Conservation (phyloP, 352 stramenopile genomes). For the Phytophthora capsici region DNA sequence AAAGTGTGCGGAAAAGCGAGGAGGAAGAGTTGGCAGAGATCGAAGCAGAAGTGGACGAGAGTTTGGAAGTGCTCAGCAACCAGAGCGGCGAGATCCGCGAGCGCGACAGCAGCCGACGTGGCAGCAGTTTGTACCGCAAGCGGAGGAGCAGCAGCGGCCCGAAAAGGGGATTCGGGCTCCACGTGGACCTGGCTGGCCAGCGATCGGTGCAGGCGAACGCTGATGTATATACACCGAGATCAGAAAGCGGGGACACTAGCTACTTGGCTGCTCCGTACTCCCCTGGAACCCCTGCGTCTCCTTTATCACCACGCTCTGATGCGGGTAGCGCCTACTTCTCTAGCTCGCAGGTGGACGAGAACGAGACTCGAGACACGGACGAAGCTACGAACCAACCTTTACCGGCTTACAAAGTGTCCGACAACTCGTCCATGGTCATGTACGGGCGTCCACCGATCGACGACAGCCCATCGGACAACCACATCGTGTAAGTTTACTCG, state of each 20-base stretch:
- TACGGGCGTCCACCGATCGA: conserved; percentile 51
- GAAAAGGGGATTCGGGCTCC: conserved; percentile 61
- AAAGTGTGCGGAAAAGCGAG: conserved; percentile 60
- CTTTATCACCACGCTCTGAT: conserved; percentile 62
- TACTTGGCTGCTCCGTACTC: conserved; percentile 65
- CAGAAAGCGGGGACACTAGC: conserved; percentile 44
- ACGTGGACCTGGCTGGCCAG: conserved; percentile 60
- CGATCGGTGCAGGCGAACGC: conserved; percentile 24
- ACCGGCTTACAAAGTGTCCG: conserved; percentile 41
- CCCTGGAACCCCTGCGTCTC: conserved; percentile 40
- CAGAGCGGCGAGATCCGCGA: conserved; percentile 66
- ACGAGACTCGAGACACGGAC: conserved; percentile 29
- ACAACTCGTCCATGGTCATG: conserved; percentile 69
- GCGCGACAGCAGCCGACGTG: conserved; percentile 43
- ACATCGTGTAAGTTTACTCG: conserved; percentile 54
- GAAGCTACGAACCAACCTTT: conserved; percentile 46
- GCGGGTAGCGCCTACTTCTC: conserved; percentile 69
- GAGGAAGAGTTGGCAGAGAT: conserved; percentile 74
- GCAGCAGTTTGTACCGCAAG: conserved; percentile 36
- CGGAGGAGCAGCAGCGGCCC: conserved; percentile 38
- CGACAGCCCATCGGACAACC: conserved; percentile 21
- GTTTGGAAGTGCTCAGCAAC: conserved; percentile 79
- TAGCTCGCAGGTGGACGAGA: conserved; percentile 46
- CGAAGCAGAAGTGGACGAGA: conserved; percentile 81
- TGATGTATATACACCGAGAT: conserved; percentile 43